A percentile compares a stretch with the other conserved stretches of the same genome.
phyloP scores from a whole-genome alignment of 2,329 filamentous ascomycete genomes.

The Cadophora gregata region DNA sequence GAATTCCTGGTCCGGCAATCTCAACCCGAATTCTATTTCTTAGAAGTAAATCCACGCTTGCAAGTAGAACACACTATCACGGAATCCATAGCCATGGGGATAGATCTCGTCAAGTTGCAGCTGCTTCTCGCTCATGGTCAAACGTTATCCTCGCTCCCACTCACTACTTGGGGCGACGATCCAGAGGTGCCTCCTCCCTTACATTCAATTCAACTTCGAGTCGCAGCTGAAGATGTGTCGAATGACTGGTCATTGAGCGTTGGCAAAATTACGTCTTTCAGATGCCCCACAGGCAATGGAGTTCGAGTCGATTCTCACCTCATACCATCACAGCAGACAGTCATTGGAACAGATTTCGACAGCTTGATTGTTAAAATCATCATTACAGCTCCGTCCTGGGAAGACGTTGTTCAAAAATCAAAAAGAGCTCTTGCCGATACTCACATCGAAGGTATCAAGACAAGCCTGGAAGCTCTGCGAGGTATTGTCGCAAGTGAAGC shows the following conservation, averaged over 20 bases:
- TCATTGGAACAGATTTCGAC: slow-evolving; percentile 55
- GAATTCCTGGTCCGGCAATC: slow-evolving; percentile 64
- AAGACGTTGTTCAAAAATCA: slow-evolving; percentile 58
- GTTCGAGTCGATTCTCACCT: slow-evolving; percentile 53
- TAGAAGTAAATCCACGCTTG: slow-evolving; percentile 42
- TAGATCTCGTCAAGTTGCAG: slow-evolving; percentile 45
- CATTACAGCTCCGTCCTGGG: slow-evolving; percentile 55
- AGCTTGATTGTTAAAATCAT: slow-evolving; percentile 55
- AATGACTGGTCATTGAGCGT: slow-evolving; percentile 61
- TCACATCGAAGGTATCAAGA: slow-evolving; percentile 60
- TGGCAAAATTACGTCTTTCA: slow-evolving; percentile 61
- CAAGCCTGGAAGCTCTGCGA: slow-evolving; percentile 60
- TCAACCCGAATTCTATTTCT: slow-evolving; percentile 50
- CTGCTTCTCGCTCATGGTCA: slow-evolving; percentile 47
- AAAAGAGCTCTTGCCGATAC: slow-evolving; percentile 61
- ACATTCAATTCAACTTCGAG: slow-evolving; percentile 52
- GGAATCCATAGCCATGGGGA: slow-evolving; percentile 47
- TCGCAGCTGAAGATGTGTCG: slow-evolving; percentile 51
- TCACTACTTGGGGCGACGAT: slow-evolving; percentile 42
- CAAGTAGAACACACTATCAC: slow-evolving; percentile 45
- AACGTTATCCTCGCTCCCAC: slow-evolving; percentile 42
- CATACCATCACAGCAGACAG: slow-evolving; percentile 44
- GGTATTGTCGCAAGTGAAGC: slow-evolving; percentile 58
- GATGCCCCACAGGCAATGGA: slow-evolving; percentile 62
- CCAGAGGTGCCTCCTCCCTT: slow-evolving; percentile 42